A percentile compares a stretch with the other conserved stretches of the same genome.
Conservation (phyloP, 768 basidiomycete genomes). For the Neoboletus brunneissimus region DNA sequence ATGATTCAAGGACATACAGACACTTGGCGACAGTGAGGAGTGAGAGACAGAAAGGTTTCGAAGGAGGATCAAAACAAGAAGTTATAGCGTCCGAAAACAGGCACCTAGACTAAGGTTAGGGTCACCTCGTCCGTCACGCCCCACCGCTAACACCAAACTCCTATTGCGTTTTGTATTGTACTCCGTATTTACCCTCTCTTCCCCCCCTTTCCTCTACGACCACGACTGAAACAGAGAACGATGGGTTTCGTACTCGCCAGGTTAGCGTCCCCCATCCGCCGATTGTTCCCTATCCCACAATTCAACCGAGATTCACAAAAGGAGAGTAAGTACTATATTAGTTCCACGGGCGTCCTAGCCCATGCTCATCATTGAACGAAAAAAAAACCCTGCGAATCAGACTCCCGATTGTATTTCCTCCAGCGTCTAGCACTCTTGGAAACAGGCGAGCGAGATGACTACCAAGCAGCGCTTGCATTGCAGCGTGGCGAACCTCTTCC, state of each 20-base stretch:
- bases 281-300: background rate
- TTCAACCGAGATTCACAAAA: background rate
- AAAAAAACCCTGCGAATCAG: conserved; percentile 1
- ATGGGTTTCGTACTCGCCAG: conserved; percentile 13
- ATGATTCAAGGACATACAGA: conserved; percentile 76
- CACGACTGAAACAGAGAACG: background rate
- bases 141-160: background rate
- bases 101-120: background rate
- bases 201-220: too few relatives aligned
- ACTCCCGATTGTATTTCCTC: conserved; percentile 1
- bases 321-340: conserved; percentile 4
- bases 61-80: too few relatives aligned
- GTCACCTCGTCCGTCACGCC: background rate
- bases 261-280: background rate
- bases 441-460: conserved; percentile 15
- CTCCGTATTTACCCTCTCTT: background rate
- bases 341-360: background rate
- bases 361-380: background rate
- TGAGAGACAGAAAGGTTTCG: too few relatives aligned
- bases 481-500: conserved; percentile 28
- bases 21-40: too few relatives aligned
- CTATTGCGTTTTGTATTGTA: background rate
- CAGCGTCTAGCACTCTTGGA: conserved; percentile 13
- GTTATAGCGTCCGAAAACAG: background rate
- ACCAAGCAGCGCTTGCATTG: conserved; percentile 31